Evolutionary conservation across 2,329 filamentous ascomycete genomes (phyloP).

Genomic region (Geoglossum cookeanum): DNA sequence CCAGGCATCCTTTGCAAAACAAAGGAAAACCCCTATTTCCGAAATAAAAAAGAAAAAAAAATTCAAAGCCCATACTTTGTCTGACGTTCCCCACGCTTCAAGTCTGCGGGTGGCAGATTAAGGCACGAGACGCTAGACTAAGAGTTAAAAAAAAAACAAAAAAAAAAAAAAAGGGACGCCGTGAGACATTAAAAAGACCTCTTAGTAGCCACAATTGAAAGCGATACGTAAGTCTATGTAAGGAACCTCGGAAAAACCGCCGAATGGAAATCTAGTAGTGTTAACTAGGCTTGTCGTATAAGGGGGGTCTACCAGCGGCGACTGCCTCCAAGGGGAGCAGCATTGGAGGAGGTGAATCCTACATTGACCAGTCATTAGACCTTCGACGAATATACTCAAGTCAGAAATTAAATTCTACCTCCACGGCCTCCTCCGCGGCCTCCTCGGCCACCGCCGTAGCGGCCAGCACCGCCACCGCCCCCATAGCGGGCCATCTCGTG

Average conservation of each 20-base stretch:
- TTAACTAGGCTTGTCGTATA: not conserved
- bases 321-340: constrained; percentile 34
- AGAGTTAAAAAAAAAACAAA: not conserved
- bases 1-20: not conserved
- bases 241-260: not conserved
- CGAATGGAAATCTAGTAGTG: constrained; percentile 1
- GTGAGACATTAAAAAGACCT: not conserved
- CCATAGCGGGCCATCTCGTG: constrained; percentile 90
- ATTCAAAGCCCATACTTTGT: not conserved
- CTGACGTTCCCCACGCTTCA: not conserved
- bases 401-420: constrained; percentile 7
- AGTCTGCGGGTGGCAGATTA: not conserved
- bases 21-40: not conserved
- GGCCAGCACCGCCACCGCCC: constrained; percentile 61
- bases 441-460: constrained; percentile 37
- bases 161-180: not conserved
- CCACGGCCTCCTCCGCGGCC: constrained; percentile 2
- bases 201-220: not conserved
- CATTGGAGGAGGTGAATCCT: constrained; percentile 37
- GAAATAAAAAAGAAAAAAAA: no score
- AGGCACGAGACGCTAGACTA: not conserved
- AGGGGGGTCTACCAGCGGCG: constrained; percentile 33
- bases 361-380: constrained; percentile 22
- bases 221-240: not conserved
- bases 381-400: constrained; percentile 18